Conservation (phyloP, 805 yeast species). For the Saccharomycopsis sp. region DNA sequence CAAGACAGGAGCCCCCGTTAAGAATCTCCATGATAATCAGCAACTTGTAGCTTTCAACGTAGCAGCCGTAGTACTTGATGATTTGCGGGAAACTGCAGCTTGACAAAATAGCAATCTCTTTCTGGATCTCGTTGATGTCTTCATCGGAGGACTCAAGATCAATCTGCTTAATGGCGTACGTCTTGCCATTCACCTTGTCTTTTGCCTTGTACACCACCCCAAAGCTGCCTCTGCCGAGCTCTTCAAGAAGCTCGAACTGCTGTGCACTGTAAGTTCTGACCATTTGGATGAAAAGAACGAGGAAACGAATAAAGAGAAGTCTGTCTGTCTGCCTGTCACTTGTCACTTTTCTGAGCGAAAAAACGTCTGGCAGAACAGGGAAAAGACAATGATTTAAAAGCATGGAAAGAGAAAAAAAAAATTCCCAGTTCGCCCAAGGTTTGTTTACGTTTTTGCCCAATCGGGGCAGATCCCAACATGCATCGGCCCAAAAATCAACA, state of each 20-base stretch:
- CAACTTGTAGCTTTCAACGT: conserved; percentile 56
- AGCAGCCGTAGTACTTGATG: conserved; percentile 63
- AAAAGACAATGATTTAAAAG: no score
- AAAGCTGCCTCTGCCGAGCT: conserved; percentile 72
- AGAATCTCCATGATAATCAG: conserved; percentile 79
- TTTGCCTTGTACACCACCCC: conserved; percentile 66
- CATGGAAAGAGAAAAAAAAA: no score
- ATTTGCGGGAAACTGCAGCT: conserved; percentile 56
- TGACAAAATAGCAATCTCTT: conserved; percentile 59
- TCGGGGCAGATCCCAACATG: no score
- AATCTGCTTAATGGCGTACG: conserved; percentile 43
- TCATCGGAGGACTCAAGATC: conserved; percentile 61
- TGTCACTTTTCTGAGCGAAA: no score
- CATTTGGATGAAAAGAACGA: conserved; percentile 6
- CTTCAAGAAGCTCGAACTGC: conserved; percentile 40
- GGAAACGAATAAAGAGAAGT: no score
- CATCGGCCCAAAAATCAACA: no score
- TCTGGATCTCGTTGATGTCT: conserved; percentile 63
- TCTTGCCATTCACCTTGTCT: conserved; percentile 32
- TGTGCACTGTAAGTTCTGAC: conserved; percentile 28
- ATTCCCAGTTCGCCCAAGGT: no score
- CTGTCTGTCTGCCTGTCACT: no score
- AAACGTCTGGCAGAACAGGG: no score
- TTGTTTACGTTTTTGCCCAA: no score
- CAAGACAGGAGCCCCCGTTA: conserved; percentile 71